These are phyloP conservation scores for Tinospora cordifolia DNA, from an alignment of 164 flowering plant species.

Conservation along the genomic window DNA sequence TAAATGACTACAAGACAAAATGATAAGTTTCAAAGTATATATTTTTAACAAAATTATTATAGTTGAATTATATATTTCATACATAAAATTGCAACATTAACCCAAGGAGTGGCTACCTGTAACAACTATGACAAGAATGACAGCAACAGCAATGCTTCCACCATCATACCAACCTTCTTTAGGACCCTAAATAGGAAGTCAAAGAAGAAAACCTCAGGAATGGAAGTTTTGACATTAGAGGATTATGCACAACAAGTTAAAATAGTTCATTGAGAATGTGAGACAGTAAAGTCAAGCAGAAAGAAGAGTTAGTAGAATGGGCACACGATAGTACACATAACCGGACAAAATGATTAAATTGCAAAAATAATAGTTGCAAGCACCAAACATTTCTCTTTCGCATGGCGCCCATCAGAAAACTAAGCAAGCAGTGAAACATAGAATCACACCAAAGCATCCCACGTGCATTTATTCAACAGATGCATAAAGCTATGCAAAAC, in stretches of 20 bases:
- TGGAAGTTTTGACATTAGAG: too few relatives aligned
- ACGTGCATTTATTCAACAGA: too few relatives aligned
- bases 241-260: too few relatives aligned
- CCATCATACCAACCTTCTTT: slow-evolving; percentile 99
- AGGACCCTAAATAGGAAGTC: slow-evolving; percentile 47
- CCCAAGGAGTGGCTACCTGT: slow-evolving; percentile 54
- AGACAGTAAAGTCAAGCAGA: too few relatives aligned
- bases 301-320: too few relatives aligned
- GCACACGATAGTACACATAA: neutral
- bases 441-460: neutral
- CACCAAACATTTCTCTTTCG: neutral
- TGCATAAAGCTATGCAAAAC: too few relatives aligned
- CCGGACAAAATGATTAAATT: too few relatives aligned
- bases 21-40: too few relatives aligned
- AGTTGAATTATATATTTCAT: neutral
- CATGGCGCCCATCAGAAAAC: neutral
- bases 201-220: neutral
- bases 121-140: slow-evolving; percentile 72
- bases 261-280: too few relatives aligned
- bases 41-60: too few relatives aligned
- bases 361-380: too few relatives aligned
- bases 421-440: neutral
- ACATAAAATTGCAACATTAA: neutral
- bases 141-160: slow-evolving; percentile 88
- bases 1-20: too few relatives aligned